These are phyloP conservation scores for Vaccinium myrtillus DNA, from an alignment of 148 eudicot species.

Conservation along the genomic window DNA sequence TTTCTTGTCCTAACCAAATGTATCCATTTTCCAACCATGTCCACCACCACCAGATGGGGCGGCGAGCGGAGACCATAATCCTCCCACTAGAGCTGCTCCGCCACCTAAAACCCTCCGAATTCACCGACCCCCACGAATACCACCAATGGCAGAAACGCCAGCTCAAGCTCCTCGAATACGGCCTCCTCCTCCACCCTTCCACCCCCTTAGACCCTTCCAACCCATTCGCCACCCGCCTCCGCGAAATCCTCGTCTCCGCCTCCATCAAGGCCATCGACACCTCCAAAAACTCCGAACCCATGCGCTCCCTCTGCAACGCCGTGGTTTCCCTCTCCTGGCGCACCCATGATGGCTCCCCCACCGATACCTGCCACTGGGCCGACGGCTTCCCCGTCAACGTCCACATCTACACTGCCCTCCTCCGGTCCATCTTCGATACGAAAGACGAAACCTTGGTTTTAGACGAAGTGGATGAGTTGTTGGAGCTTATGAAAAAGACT, in stretches of 20 bases:
- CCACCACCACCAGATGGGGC: slow-evolving; percentile 51
- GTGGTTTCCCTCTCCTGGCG: slow-evolving; percentile 73
- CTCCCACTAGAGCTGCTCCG: slow-evolving; percentile 91
- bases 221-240: slow-evolving; percentile 39
- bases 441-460: slow-evolving; percentile 67
- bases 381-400: slow-evolving; percentile 84
- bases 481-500: slow-evolving; percentile 88
- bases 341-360: slow-evolving; percentile 40
- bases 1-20: not conserved
- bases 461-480: slow-evolving; percentile 84
- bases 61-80: slow-evolving; percentile 84
- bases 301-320: slow-evolving; percentile 57
- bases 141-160: slow-evolving; percentile 84
- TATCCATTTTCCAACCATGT: not conserved
- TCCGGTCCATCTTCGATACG: slow-evolving; percentile 65
- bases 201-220: slow-evolving; percentile 55
- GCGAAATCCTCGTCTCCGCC: slow-evolving; percentile 39
- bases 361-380: slow-evolving; percentile 84
- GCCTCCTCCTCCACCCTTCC: slow-evolving; percentile 63
- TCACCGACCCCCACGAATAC: slow-evolving; percentile 61
- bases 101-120: slow-evolving; percentile 78
- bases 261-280: slow-evolving; percentile 68
- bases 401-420: slow-evolving; percentile 60
- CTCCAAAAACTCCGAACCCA: slow-evolving; percentile 56
- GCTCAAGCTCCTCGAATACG: slow-evolving; percentile 61